These are phyloP conservation scores for Striga asiatica DNA, from an alignment of 257 asterid genomes.

Conservation along the genomic window DNA sequence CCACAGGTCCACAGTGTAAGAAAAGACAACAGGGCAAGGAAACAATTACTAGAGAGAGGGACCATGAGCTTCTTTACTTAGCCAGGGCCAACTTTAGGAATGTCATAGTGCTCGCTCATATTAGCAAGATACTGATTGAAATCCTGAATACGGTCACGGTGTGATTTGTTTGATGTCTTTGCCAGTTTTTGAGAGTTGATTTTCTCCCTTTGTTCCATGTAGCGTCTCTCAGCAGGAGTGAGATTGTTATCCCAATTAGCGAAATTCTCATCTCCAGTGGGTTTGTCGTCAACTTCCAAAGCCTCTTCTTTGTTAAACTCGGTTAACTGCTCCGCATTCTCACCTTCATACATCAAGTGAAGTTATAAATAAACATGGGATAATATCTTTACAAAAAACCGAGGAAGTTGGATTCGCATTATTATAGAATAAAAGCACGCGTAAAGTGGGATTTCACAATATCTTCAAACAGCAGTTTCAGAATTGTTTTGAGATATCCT, in stretches of 20 bases:
- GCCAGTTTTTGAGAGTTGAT: conserved; percentile 68
- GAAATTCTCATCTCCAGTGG: conserved; percentile 30
- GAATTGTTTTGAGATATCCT: no score
- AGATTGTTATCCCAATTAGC: conserved; percentile 48
- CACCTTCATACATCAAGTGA: conserved; percentile 28
- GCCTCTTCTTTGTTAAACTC: conserved; percentile 38
- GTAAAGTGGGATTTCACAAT: no score
- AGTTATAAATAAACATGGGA: not conserved
- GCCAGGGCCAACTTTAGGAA: conserved; percentile 95
- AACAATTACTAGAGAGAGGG: not conserved
- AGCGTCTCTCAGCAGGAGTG: conserved; percentile 91
- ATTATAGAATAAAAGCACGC: no score
- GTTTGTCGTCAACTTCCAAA: conserved; percentile 23
- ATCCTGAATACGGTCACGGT: conserved; percentile 87
- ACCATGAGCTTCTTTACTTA: conserved; percentile 10
- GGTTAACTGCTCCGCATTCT: conserved; percentile 14
- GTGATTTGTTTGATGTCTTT: conserved; percentile 82
- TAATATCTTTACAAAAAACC: not conserved
- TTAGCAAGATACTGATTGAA: conserved; percentile 96
- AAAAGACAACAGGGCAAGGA: not conserved
- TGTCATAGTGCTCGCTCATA: conserved; percentile 98
- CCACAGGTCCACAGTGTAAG: no score
- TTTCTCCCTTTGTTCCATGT: conserved; percentile 71
- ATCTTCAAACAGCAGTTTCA: no score
- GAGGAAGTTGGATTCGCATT: no score